Evolutionary conservation across 2,329 filamentous ascomycete genomes (phyloP), one percentile per base, ranked within the genome.

Genomic region (Hawksworthiomyces lignivorus): DNA sequence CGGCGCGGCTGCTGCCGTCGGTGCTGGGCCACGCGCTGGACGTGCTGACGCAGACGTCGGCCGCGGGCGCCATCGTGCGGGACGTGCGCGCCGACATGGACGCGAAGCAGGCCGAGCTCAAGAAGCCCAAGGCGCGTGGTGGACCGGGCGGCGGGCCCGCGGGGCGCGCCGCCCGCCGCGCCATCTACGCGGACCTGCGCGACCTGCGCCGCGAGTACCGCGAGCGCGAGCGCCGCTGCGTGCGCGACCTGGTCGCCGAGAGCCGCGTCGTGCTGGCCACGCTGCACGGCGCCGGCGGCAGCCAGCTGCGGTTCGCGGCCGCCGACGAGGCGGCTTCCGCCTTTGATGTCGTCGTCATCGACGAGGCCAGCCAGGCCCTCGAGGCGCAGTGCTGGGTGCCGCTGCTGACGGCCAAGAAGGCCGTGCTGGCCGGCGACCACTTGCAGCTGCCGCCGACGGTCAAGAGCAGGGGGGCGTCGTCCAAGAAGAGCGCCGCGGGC

Each of bases 371-470:
- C 58, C 92, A 98, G 60, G 92, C 92, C 2, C 70, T 97, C 9
- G 92, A 98, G 63, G 89, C 92, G 1, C 90, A 97, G 62, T 96
- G 89, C 64, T 98, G 92, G 92, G 89, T 97, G 39, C 82, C 92
- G 10, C 64, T 98, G 35, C 64, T 96, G 15, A 74, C 77, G 30
- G 87, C 87, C 0, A 77, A 71, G 51, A 97, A 96, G 65, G 81
- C 87, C 8, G 82, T 98, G 8, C 81, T 94, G 48, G 92, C 92
- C 1, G 92, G 92, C 36, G 92, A 98, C 58, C 92, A 97, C 61
- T 67, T 97, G 40, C 92, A 98, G 62, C 68, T 98, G 41, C 89
- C 90, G 17, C 92, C 92, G 12, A 97, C 90, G 0, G 88, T 98
- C 62, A 97, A 96, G 62, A 89, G 84, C 2, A 64, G 78, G 9